Evolutionary conservation across 2,329 filamentous ascomycete species (phyloP), one percentile per base, ranked within the genome.

Genomic region (Cladophialophora chaetospira): DNA sequence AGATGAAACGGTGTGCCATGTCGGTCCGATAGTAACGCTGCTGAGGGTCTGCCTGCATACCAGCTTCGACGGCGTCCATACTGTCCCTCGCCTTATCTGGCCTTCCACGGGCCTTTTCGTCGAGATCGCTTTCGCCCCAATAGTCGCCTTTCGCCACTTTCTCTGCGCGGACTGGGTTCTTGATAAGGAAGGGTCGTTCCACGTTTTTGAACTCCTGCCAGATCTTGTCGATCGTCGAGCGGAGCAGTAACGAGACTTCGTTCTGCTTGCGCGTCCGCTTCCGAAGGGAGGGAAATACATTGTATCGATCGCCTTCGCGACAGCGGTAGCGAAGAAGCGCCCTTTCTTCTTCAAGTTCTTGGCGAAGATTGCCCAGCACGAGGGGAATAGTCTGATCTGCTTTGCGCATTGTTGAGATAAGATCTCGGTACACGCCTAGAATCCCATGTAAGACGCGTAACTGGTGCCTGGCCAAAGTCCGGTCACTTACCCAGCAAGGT

Each of bases 131-230:
- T n/a, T 59, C 52, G 11, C 49, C 54, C 59, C 55, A 62, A 33
- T 60, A 60, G 42, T 57, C 63, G 13, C 57, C 57, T 40, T 33
- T 59, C 6, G 44, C 43, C 23, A 62, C 57, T 42, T 54, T 15
- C 48, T 59, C 56, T 10, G 62, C 57, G 1, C 62, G 45, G 3
- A 49, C 13, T 4, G 58, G 55, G 26, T 53, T 46, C 26, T 36
- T 55, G 43, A 65, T 58, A 10, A 63, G 40, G 53, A 65, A 65
- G 13, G 57, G 53, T 6, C 57, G 52, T 36, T 65, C 63, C 11
- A 65, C 29, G 6, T 57, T 60, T 46, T 58, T 54, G 53, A 65
- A 65, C 21, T 64, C 43, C 43, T 42, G 49, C 63, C 62, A 65
- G 31, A 62, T 23, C 38, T 59, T 49, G 4, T 59, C 52, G 31